These are phyloP conservation scores for Aspergillus thermomutatus DNA, from an alignment of 2,329 filamentous ascomycete genomes.

Conservation along the genomic window DNA sequence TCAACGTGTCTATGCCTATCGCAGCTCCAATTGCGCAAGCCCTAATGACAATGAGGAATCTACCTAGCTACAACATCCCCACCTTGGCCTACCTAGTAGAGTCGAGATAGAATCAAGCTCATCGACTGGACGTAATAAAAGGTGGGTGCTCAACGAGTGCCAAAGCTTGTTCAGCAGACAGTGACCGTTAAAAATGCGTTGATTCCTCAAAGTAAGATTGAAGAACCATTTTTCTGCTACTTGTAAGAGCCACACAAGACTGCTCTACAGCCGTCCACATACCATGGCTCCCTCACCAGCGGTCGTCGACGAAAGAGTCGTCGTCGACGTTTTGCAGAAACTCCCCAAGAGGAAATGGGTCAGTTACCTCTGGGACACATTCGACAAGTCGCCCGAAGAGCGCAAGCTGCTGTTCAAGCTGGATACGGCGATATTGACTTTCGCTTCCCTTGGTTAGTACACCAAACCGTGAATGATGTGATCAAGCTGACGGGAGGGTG, in stretches of 20 bases:
- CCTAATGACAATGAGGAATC: slow-evolving; percentile 5
- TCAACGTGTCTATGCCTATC: too few relatives aligned
- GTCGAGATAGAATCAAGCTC: neutral
- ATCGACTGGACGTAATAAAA: too few relatives aligned
- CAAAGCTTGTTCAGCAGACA: too few relatives aligned
- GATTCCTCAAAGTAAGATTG: too few relatives aligned
- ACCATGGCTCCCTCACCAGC: slow-evolving; percentile 16
- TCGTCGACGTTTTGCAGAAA: slow-evolving; percentile 19
- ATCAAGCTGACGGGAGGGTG: neutral
- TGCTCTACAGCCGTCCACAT: neutral
- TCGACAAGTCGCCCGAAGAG: slow-evolving; percentile 51
- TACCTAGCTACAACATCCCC: neutral
- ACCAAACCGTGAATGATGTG: neutral
- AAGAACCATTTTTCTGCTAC: too few relatives aligned
- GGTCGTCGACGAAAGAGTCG: slow-evolving; percentile 11
- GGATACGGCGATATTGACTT: slow-evolving; percentile 48
- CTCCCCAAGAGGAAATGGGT: slow-evolving; percentile 42
- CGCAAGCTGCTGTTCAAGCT: slow-evolving; percentile 49
- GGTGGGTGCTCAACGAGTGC: too few relatives aligned
- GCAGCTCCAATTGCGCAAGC: neutral
- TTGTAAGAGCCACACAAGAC: too few relatives aligned
- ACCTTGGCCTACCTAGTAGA: neutral
- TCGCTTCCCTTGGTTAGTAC: slow-evolving; percentile 41
- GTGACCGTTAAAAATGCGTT: too few relatives aligned
- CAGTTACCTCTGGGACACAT: slow-evolving; percentile 52